These are phyloP conservation scores for Boletus pseudo-olivaceus DNA, from an alignment of 768 basidiomycete species.

Conservation along the genomic window DNA sequence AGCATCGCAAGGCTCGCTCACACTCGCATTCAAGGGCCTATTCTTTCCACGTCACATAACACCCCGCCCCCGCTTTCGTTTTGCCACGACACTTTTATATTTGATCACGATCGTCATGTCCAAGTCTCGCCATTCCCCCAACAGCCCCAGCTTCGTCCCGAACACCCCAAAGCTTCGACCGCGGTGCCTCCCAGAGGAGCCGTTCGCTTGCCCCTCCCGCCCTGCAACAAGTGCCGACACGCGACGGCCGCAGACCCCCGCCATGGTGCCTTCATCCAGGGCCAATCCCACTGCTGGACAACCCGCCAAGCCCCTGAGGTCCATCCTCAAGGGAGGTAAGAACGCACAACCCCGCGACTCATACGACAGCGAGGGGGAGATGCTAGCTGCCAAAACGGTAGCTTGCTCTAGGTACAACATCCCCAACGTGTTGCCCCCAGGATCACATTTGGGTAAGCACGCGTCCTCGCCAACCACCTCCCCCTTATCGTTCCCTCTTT, in stretches of 20 bases:
- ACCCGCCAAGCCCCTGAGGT: constrained; percentile 23
- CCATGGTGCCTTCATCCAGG: constrained; percentile 13
- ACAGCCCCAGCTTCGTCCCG: constrained; percentile 16
- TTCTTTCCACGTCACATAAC: not conserved
- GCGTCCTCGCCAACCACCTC: not conserved
- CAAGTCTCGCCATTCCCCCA: constrained; percentile 15
- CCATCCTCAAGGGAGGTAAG: constrained; percentile 30
- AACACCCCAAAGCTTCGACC: constrained; percentile 20
- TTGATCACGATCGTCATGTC: constrained; percentile 29
- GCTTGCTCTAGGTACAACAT: constrained; percentile 20
- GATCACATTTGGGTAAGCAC: constrained; percentile 27
- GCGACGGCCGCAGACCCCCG: constrained; percentile 21
- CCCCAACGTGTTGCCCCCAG: constrained; percentile 19
- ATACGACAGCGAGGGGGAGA: constrained; percentile 32
- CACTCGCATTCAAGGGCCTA: not conserved
- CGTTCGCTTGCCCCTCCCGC: constrained; percentile 5
- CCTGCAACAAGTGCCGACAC: constrained; percentile 13
- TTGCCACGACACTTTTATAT: constrained; percentile 15
- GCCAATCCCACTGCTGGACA: constrained; percentile 21
- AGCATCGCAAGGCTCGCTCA: not conserved
- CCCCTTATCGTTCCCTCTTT: not conserved
- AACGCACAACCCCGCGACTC: constrained; percentile 14
- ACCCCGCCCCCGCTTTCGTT: constrained; percentile 11
- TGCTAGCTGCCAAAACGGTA: constrained; percentile 19
- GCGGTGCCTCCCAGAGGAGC: constrained; percentile 20